These are phyloP conservation scores for Gaeumannomyces tritici DNA, from an alignment of 2,329 filamentous ascomycete species.

Conservation along the genomic window DNA sequence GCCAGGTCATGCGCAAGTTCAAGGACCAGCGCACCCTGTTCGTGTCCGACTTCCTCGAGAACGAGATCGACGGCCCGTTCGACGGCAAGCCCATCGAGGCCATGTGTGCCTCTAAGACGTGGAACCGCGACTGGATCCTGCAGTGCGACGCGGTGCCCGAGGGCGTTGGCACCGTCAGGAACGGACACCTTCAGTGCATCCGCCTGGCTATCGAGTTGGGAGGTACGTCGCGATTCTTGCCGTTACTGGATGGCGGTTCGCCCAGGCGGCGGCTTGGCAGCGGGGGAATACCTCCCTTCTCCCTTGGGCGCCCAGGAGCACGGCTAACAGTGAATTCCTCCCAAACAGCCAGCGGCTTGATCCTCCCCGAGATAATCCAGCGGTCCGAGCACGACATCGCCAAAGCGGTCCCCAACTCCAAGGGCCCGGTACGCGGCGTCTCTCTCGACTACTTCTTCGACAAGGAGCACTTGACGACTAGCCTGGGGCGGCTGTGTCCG, in stretches of 20 bases:
- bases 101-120: conserved; percentile 26
- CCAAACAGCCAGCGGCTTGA: conserved; percentile 20
- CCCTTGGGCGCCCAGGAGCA: too few species aligned
- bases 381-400: conserved; percentile 21
- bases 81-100: conserved; percentile 19
- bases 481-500: conserved; percentile 21
- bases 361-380: conserved; percentile 24
- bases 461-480: conserved; percentile 17
- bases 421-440: conserved; percentile 17
- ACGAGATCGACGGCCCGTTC: conserved; percentile 22
- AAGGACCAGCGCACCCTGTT: conserved; percentile 22
- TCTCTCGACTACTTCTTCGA: conserved; percentile 25
- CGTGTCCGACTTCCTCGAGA: conserved; percentile 20
- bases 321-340: background rate
- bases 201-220: conserved; percentile 37
- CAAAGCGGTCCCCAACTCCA: conserved; percentile 12
- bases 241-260: background rate
- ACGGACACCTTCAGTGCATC: conserved; percentile 33
- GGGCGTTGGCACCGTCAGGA: conserved; percentile 32
- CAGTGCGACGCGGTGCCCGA: conserved; percentile 31
- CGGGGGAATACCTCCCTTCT: background rate
- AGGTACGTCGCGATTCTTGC: conserved; percentile 18
- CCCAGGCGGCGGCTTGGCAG: background rate
- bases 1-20: conserved; percentile 16
- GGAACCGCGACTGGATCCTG: conserved; percentile 30